A percentile compares a stretch with the other conserved stretches of the same genome.
Conservation (phyloP, 768 basidiomycete species). For the Amanita pseudoporphyria region DNA sequence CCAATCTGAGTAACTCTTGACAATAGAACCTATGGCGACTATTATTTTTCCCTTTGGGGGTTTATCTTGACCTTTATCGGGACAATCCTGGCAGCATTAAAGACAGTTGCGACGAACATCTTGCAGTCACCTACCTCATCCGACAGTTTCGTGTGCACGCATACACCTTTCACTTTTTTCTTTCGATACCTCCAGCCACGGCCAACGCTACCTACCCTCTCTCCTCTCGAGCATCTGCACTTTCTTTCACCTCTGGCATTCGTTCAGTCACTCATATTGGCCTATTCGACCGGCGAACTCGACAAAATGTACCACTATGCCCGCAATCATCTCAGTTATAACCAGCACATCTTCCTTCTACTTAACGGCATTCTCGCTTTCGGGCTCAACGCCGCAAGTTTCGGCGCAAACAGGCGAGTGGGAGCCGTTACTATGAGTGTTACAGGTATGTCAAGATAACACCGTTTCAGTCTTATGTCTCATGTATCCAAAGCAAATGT, state of each 20-base stretch:
- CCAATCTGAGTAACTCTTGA: background rate
- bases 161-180: background rate
- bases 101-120: slow-evolving; percentile 86
- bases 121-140: slow-evolving; percentile 39
- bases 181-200: background rate
- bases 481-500: slow-evolving; percentile 53
- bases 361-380: slow-evolving; percentile 87
- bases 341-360: slow-evolving; percentile 44
- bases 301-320: slow-evolving; percentile 33
- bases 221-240: slow-evolving; percentile 77
- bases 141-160: background rate
- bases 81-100: slow-evolving; percentile 85
- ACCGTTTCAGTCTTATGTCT: background rate
- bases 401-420: slow-evolving; percentile 90
- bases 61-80: slow-evolving; percentile 85
- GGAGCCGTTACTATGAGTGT: slow-evolving; percentile 90
- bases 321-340: slow-evolving; percentile 6
- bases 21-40: slow-evolving; percentile 88
- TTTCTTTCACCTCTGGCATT: slow-evolving; percentile 91
- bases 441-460: slow-evolving; percentile 43
- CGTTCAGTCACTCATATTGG: slow-evolving; percentile 74
- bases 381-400: slow-evolving; percentile 86
- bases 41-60: slow-evolving; percentile 81
- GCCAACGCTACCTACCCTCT: slow-evolving; percentile 19
- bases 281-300: slow-evolving; percentile 75